phyloP scores from a whole-genome alignment of 352 stramenopile genomes.

The Globisporangium abappressorium region DNA sequence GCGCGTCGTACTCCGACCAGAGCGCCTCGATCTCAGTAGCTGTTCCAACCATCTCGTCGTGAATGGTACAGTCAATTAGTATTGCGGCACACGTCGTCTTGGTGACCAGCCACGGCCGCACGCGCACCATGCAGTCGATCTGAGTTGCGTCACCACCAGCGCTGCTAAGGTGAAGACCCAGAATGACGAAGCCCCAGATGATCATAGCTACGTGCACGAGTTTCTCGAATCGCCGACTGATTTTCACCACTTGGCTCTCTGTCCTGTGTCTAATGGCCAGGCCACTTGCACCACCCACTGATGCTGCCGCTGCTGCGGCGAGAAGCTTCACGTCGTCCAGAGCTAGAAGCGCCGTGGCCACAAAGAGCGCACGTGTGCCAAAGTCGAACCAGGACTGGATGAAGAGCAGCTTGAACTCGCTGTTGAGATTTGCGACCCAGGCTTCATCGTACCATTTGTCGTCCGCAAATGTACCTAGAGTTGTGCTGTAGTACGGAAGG shows the following conservation, averaged over 20 bases:
- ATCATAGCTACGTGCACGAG: not conserved
- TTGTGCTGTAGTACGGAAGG: not conserved
- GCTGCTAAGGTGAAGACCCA: not conserved
- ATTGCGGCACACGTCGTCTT: not conserved
- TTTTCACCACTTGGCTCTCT: too few species aligned
- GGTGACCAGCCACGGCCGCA: not conserved
- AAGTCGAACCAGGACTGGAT: constrained; percentile 16
- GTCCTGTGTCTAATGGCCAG: too few species aligned
- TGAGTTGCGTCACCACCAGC: not conserved
- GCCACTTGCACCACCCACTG: too few species aligned
- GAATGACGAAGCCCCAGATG: constrained; percentile 3
- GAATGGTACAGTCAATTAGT: not conserved
- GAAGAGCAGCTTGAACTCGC: constrained; percentile 16
- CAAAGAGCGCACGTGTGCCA: constrained; percentile 5
- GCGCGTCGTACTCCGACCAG: not conserved
- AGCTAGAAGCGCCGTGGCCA: not conserved
- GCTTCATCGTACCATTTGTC: not conserved
- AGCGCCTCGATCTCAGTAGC: not conserved
- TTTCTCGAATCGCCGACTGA: not conserved
- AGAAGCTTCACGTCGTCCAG: constrained; percentile 15
- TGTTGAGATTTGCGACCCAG: constrained; percentile 10
- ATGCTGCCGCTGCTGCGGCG: too few species aligned
- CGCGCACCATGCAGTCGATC: not conserved
- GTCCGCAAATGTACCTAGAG: not conserved
- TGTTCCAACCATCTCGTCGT: not conserved